Conservation (phyloP, 306 rosid species). For the Dryas alaskensis region DNA sequence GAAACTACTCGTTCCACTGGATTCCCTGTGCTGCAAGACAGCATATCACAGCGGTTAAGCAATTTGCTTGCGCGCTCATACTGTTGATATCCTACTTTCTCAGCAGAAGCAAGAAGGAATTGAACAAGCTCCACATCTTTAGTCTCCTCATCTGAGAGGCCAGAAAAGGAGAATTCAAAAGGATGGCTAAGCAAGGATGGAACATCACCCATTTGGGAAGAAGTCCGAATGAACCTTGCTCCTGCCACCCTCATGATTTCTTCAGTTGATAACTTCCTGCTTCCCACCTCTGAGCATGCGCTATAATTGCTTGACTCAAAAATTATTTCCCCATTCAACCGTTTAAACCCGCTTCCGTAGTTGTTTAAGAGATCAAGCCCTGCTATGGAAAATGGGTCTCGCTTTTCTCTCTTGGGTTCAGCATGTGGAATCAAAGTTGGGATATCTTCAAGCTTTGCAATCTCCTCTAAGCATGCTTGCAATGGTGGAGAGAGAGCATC, state of each 20-base stretch:
- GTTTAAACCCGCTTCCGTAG: slow-evolving; percentile 39
- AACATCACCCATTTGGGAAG: slow-evolving; percentile 24
- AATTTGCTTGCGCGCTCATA: slow-evolving; percentile 43
- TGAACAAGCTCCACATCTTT: slow-evolving; percentile 52
- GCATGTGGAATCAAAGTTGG: slow-evolving; percentile 18
- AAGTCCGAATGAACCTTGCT: slow-evolving; percentile 55
- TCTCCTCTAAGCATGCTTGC: slow-evolving; percentile 27
- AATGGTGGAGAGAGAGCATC: slow-evolving; percentile 40
- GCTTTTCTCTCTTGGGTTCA: slow-evolving; percentile 26
- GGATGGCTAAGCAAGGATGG: slow-evolving; percentile 40
- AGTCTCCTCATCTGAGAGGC: slow-evolving; percentile 46
- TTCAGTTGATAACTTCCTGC: slow-evolving; percentile 45
- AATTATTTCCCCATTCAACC: slow-evolving; percentile 28
- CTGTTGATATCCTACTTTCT: slow-evolving; percentile 54
- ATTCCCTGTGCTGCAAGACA: slow-evolving; percentile 42
- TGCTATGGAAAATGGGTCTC: slow-evolving; percentile 29
- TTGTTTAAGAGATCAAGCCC: slow-evolving; percentile 51
- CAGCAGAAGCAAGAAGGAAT: slow-evolving; percentile 60
- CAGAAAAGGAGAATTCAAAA: slow-evolving; percentile 37
- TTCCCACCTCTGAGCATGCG: background rate
- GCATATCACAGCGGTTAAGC: slow-evolving; percentile 34
- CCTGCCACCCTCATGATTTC: slow-evolving; percentile 63
- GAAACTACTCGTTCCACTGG: slow-evolving; percentile 47
- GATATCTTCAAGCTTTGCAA: slow-evolving; percentile 21
- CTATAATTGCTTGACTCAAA: slow-evolving; percentile 24